Evolutionary conservation across 768 basidiomycete genomes (phyloP).

Genomic region (Neoboletus magnificus): DNA sequence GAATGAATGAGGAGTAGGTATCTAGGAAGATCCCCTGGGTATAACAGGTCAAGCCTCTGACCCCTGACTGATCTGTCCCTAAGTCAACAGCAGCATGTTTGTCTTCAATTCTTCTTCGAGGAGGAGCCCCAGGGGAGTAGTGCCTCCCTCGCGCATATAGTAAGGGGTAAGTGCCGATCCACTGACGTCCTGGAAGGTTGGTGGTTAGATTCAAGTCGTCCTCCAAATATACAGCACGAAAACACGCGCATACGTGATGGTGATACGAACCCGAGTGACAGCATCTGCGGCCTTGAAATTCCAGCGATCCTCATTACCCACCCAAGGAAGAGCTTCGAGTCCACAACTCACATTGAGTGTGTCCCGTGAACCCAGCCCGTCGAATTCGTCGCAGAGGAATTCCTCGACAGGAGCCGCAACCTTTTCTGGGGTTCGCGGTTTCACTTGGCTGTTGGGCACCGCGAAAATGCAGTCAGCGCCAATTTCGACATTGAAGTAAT

Average conservation of each 20-base stretch:
- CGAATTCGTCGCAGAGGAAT: constrained; percentile 73
- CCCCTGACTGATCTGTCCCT: too few relatives aligned
- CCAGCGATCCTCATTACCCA: constrained; percentile 77
- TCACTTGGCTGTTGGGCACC: constrained; percentile 53
- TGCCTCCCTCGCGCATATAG: constrained; percentile 80
- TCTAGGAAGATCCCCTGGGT: too few relatives aligned
- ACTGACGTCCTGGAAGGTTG: neutral
- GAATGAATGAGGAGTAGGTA: too few relatives aligned
- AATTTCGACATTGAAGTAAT: neutral
- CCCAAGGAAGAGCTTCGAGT: constrained; percentile 82
- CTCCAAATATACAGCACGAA: neutral
- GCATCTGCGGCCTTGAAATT: constrained; percentile 80
- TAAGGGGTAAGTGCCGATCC: constrained; percentile 55
- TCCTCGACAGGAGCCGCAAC: constrained; percentile 62
- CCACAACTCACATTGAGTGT: constrained; percentile 59
- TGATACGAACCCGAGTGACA: constrained; percentile 58
- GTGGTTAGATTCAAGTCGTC: neutral
- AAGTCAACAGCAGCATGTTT: constrained; percentile 77
- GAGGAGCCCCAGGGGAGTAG: constrained; percentile 83
- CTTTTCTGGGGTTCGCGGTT: constrained; percentile 71
- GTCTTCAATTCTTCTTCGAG: constrained; percentile 79
- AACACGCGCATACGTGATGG: too few relatives aligned
- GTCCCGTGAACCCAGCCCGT: constrained; percentile 78
- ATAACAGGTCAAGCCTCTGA: too few relatives aligned
- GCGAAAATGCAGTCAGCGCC: neutral